Evolutionary conservation across 1,284 basidiomycete species (phyloP), one percentile per base, ranked within the genome.

Genomic region (Naganishia sp.): DNA sequence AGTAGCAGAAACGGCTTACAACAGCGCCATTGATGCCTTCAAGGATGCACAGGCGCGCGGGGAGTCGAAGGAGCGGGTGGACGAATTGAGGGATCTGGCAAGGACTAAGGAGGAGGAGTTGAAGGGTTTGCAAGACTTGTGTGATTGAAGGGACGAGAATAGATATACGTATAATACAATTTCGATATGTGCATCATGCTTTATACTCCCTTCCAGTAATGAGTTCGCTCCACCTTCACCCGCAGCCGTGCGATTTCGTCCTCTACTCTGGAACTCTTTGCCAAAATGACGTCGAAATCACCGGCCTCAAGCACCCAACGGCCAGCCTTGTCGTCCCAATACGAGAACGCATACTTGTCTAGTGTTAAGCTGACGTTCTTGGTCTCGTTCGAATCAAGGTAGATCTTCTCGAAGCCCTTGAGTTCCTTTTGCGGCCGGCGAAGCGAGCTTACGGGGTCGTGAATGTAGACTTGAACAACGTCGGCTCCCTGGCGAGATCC

Each of bases 261-360:
- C 21, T 50, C 43, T 43, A 53, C 9, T 25, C 25, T 70, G 39
- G 55, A 56, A 4, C 79, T 80, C 21, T 77, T 76, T 4, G 75
- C 80, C 42, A 84, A 78, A 18, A 76, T 70, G 25, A 84, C 74
- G 15, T 71, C 72, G 66, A 82, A 84, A 48, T 61, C 70, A 4
- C 83, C 84, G 57, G 70, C 73, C 69, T 84, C 83, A 6, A 81
- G 83, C 44, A 83, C 71, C 83, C 84, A 84, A 48, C 71, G 59
- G 45, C 64, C 71, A 57, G 69, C 68, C 44, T 74, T 73, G 49
- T 83, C 81, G 66, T 84, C 80, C 69, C 81, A 85, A 73, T 81
- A 84, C 5, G 80, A 77, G 39, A 84, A 72, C 1, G 82, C 81
- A 42, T 82, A 78, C 67, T 78, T 77, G 60, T 71, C 70, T 2